Evolutionary conservation across 202 grass and related monocot genomes (phyloP).

Genomic region (Saccharum hybrid): DNA sequence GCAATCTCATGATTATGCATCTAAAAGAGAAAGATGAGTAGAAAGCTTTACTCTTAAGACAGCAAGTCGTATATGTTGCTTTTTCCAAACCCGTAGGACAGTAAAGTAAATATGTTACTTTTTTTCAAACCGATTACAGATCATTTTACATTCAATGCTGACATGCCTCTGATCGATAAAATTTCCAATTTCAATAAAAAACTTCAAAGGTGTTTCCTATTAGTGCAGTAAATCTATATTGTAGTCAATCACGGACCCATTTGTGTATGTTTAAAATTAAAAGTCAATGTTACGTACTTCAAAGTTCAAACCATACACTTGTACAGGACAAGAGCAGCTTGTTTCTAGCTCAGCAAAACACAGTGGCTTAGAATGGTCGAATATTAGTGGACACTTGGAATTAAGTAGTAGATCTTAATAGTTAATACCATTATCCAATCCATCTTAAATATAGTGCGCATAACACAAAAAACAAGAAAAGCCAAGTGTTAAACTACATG

Average conservation of each 20-base stretch:
- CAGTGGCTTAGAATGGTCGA: neutral
- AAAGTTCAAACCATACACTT: neutral
- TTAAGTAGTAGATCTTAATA: slow-evolving; percentile 6
- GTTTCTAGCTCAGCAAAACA: neutral
- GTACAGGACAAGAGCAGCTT: neutral
- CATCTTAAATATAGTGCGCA: neutral
- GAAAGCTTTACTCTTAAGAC: neutral
- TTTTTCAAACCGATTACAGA: slow-evolving; percentile 7
- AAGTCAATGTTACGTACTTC: neutral
- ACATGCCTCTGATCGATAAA: neutral
- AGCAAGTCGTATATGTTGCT: neutral
- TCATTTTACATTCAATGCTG: neutral
- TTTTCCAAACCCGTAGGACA: neutral
- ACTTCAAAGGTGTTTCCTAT: neutral
- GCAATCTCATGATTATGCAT: neutral
- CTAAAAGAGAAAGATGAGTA: slow-evolving; percentile 11
- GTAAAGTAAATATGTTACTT: slow-evolving; percentile 15
- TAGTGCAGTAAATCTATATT: neutral
- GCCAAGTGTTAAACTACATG: neutral
- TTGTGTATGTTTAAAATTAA: neutral
- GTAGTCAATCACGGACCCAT: neutral
- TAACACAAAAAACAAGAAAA: slow-evolving; percentile 24
- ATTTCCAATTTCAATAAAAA: neutral
- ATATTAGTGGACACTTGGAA: slow-evolving; percentile 1
- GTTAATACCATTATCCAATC: neutral